Conservation (phyloP, 1,139 yeast species). For the Scheffersomyces lignicola region DNA sequence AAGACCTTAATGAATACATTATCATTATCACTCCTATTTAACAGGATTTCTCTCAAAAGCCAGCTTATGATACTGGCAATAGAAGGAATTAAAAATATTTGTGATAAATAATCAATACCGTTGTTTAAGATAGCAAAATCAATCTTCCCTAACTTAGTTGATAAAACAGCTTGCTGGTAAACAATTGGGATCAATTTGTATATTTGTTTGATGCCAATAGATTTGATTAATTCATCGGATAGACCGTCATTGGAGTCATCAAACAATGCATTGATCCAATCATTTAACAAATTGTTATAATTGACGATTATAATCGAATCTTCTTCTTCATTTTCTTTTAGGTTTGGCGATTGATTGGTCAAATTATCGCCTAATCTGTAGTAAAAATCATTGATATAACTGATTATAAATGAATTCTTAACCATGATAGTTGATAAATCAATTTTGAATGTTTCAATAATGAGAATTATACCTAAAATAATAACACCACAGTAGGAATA, state of each 20-base stretch:
- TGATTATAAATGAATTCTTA: conserved; percentile 33
- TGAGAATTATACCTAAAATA: conserved; percentile 48
- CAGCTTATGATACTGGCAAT: conserved; percentile 37
- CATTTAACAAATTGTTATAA: conserved; percentile 54
- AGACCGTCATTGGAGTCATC: conserved; percentile 75
- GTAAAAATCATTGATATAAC: conserved; percentile 35
- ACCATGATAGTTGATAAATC: conserved; percentile 25
- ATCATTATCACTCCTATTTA: conserved; percentile 11
- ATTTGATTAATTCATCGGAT: conserved; percentile 75
- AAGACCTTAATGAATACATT: conserved; percentile 17
- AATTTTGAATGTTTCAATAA: conserved; percentile 46
- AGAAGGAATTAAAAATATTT: conserved; percentile 42
- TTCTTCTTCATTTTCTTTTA: conserved; percentile 19
- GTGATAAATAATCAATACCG: conserved; percentile 48
- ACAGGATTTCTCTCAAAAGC: conserved; percentile 20
- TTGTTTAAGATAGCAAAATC: conserved; percentile 31
- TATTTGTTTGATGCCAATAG: conserved; percentile 67
- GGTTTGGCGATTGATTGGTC: conserved; percentile 18
- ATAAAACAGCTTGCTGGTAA: conserved; percentile 69
- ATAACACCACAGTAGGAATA: conserved; percentile 67
- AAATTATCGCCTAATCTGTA: conserved; percentile 34
- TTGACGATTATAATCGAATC: conserved; percentile 33
- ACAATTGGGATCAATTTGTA: conserved; percentile 70
- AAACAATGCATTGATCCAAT: conserved; percentile 81
- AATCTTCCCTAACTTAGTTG: conserved; percentile 56